Conservation (phyloP, 148 eudicot species). For the Chenopodium formosanum region DNA sequence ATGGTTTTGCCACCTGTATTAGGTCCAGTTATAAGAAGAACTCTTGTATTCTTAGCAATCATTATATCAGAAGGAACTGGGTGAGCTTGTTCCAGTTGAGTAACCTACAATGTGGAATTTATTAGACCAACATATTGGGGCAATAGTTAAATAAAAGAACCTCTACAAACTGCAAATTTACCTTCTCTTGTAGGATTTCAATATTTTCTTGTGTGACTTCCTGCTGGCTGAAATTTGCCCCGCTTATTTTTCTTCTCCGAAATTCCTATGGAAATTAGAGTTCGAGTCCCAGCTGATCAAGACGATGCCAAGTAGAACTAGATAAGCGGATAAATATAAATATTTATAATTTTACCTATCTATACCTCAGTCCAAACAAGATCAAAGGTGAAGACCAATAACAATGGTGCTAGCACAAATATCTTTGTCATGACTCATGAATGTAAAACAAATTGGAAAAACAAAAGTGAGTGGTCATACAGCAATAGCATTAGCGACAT, state of each 20-base stretch:
- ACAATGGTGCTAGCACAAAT: not conserved
- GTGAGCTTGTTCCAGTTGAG: constrained; percentile 53
- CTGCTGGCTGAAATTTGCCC: constrained; percentile 37
- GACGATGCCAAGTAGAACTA: constrained; percentile 17
- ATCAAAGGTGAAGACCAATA: not conserved
- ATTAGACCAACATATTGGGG: constrained; percentile 3
- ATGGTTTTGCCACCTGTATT: constrained; percentile 98
- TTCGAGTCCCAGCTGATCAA: constrained; percentile 21
- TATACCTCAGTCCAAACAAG: constrained; percentile 2
- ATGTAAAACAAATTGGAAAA: constrained; percentile 11
- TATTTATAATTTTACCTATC: not conserved
- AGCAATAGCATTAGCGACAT: constrained; percentile 70
- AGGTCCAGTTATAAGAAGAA: constrained; percentile 91
- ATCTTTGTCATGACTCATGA: constrained; percentile 12
- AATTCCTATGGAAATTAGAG: constrained; percentile 52
- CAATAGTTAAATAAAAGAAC: not conserved
- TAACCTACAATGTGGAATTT: constrained; percentile 44
- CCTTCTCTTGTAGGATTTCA: constrained; percentile 57
- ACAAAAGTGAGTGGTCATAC: constrained; percentile 44
- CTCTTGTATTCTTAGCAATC: constrained; percentile 62
- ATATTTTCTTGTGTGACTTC: constrained; percentile 48
- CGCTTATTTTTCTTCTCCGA: constrained; percentile 72
- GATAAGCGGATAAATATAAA: constrained; percentile 2
- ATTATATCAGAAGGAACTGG: constrained; percentile 80
- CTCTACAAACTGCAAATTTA: constrained; percentile 18